Conservation (phyloP, 805 yeast genomes). For the Metschnikowia peoriensis region DNA sequence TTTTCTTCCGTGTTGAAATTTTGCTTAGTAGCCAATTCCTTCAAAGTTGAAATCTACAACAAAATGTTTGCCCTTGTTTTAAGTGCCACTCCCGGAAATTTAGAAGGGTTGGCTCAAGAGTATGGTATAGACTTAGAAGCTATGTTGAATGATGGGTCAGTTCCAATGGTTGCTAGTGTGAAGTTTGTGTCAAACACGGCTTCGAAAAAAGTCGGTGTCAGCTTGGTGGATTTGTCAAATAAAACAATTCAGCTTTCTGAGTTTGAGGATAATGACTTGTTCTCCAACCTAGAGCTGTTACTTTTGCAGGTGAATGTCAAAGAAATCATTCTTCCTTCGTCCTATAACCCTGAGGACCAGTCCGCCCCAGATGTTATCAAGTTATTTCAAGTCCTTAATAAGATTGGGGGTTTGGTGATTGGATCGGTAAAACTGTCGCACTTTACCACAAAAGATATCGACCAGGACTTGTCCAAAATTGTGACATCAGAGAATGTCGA, state of each 20-base stretch:
- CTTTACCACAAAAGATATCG: slow-evolving; percentile 67
- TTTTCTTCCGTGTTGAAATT: slow-evolving; percentile 62
- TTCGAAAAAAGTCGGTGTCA: slow-evolving; percentile 64
- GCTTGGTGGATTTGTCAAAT: slow-evolving; percentile 73
- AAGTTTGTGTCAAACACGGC: slow-evolving; percentile 34
- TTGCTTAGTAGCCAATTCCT: slow-evolving; percentile 67
- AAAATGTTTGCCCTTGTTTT: slow-evolving; percentile 56
- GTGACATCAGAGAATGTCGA: slow-evolving; percentile 37
- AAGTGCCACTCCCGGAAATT: slow-evolving; percentile 87
- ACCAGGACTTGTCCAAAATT: slow-evolving; percentile 74
- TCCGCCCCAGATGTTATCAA: slow-evolving; percentile 53
- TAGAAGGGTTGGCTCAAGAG: slow-evolving; percentile 47
- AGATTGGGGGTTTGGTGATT: slow-evolving; percentile 70
- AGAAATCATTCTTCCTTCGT: slow-evolving; percentile 67
- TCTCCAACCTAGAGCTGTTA: slow-evolving; percentile 80
- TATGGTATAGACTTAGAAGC: slow-evolving; percentile 55
- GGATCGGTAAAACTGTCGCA: slow-evolving; percentile 57
- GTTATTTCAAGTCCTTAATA: slow-evolving; percentile 65
- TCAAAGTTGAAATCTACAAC: slow-evolving; percentile 78
- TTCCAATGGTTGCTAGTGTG: slow-evolving; percentile 41
- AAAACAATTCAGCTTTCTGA: slow-evolving; percentile 70
- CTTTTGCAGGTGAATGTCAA: slow-evolving; percentile 86
- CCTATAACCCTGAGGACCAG: slow-evolving; percentile 39
- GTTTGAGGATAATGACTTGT: slow-evolving; percentile 83
- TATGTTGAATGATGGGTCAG: slow-evolving; percentile 47